These are phyloP conservation scores for Acer yangbiense DNA, from an alignment of 345 rosid species.

Conservation along the genomic window DNA sequence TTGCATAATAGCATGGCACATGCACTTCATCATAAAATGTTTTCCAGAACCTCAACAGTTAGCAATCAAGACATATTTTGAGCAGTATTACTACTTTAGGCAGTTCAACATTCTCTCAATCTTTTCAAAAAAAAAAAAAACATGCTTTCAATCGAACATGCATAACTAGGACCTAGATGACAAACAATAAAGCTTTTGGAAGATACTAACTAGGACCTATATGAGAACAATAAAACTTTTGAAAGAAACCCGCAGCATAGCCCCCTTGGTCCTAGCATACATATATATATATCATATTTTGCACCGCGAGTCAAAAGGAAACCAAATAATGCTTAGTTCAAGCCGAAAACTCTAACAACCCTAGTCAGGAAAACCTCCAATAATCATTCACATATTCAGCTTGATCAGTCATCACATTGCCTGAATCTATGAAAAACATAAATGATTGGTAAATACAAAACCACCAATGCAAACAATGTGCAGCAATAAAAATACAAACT, in stretches of 20 bases:
- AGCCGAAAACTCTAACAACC: neutral
- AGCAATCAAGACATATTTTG: neutral
- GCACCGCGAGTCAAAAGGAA: neutral
- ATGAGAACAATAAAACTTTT: neutral
- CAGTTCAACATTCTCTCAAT: neutral
- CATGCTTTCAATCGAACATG: neutral
- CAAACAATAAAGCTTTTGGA: too few species aligned
- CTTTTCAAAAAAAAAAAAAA: too few species aligned
- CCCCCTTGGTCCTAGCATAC: neutral
- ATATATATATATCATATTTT: neutral
- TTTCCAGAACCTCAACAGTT: neutral
- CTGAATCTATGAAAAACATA: neutral
- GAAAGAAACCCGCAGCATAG: neutral
- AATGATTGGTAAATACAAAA: neutral
- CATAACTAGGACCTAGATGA: neutral
- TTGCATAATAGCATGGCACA: neutral
- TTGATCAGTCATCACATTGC: neutral
- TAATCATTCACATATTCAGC: neutral
- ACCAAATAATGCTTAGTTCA: neutral
- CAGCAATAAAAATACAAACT: neutral
- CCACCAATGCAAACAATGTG: neutral
- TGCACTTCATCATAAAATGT: neutral
- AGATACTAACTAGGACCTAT: neutral
- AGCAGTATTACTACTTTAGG: neutral
- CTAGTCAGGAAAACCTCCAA: neutral